Evolutionary conservation across 768 basidiomycete genomes (phyloP).

Genomic region (Udeniomyces megalosporus): DNA sequence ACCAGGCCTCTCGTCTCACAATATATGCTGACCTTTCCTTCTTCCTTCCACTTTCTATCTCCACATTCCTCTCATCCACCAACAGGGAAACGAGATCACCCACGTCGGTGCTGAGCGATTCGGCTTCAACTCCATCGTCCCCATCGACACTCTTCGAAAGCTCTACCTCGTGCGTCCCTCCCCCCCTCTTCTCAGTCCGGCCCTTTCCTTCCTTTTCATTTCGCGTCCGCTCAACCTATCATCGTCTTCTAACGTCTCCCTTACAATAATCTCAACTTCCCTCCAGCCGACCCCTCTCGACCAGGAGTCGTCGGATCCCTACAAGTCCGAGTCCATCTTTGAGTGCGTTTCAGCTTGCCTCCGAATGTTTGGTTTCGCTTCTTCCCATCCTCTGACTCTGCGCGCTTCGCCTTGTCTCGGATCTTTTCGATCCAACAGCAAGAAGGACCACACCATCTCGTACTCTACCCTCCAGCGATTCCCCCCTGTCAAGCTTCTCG

Average conservation of each 20-base stretch:
- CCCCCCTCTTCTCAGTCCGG: not conserved
- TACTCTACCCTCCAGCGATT: slow-evolving; percentile 85
- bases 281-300: slow-evolving; percentile 15
- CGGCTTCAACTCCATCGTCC: slow-evolving; percentile 74
- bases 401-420: not conserved
- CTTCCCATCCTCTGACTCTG: not conserved
- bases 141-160: slow-evolving; percentile 63
- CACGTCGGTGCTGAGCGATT: slow-evolving; percentile 72
- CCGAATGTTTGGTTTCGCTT: no score
- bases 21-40: not conserved
- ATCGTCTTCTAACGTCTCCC: not conserved
- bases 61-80: not conserved
- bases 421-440: slow-evolving; percentile 36
- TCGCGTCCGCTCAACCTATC: not conserved
- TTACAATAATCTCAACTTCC: no score
- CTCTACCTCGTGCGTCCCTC: slow-evolving; percentile 46
- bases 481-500: slow-evolving; percentile 76
- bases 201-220: not conserved
- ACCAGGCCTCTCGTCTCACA: not conserved
- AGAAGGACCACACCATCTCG: slow-evolving; percentile 56
- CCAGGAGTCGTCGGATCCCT: slow-evolving; percentile 27
- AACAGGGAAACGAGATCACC: slow-evolving; percentile 49
- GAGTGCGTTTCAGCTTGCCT: slow-evolving; percentile 26
- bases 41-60: not conserved
- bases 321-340: slow-evolving; percentile 74